Conservation (phyloP, 345 rosid species). For the Erysimum cheiranthoides region DNA sequence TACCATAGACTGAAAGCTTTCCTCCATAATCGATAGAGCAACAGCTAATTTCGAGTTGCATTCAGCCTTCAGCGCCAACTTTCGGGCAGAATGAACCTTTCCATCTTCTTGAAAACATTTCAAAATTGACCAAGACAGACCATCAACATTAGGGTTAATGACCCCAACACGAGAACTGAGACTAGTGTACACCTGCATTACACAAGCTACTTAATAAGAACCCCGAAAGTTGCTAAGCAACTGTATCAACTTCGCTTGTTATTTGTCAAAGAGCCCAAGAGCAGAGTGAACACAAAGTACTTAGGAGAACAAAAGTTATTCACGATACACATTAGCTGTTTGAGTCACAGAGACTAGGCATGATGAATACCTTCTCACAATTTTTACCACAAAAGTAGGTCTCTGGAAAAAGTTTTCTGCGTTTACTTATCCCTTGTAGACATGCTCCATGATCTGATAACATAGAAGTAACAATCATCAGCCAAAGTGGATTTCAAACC, state of each 20-base stretch:
- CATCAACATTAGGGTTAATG: conserved; percentile 58
- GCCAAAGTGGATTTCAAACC: conserved; percentile 28
- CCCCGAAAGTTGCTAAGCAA: conserved; percentile 8
- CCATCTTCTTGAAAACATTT: conserved; percentile 85
- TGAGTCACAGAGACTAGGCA: conserved; percentile 5
- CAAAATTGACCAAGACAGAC: conserved; percentile 79
- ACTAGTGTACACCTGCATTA: conserved; percentile 66
- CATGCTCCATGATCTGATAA: conserved; percentile 79
- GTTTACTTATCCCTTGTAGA: conserved; percentile 48
- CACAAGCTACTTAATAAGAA: conserved; percentile 32
- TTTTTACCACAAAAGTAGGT: conserved; percentile 71
- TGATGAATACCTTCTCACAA: conserved; percentile 71
- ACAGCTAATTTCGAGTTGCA: conserved; percentile 93
- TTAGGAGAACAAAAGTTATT: conserved; percentile 1
- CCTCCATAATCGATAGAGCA: conserved; percentile 93
- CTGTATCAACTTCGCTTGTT: conserved; percentile 15
- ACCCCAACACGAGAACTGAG: conserved; percentile 81
- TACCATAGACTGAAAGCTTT: conserved; percentile 91
- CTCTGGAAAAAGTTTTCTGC: conserved; percentile 53
- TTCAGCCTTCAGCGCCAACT: conserved; percentile 84
- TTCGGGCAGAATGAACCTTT: conserved; percentile 72
- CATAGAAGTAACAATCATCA: conserved; percentile 36
- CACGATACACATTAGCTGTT: conserved; percentile 3
- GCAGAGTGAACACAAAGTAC: neutral
- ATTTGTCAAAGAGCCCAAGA: conserved; percentile 23